Conservation (phyloP, 495 filamentous ascomycete species). For the Terfezia claveryi region DNA sequence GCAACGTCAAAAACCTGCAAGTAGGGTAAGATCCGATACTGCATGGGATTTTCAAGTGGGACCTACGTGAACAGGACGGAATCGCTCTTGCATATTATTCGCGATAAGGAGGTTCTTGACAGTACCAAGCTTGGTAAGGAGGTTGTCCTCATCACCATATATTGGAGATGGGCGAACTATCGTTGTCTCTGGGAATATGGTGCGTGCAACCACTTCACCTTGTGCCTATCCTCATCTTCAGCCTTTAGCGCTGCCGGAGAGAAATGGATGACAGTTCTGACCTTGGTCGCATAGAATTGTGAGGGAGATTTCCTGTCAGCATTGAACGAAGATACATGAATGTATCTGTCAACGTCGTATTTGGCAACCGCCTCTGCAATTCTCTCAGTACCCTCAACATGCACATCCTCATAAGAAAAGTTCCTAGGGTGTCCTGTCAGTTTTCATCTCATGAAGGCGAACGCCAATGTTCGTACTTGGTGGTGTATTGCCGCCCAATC, state of each 20-base stretch:
- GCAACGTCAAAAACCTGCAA: conserved; percentile 66
- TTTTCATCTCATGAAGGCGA: not conserved
- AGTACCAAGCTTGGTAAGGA: conserved; percentile 67
- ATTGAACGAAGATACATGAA: conserved; percentile 92
- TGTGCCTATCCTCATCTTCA: conserved; percentile 31
- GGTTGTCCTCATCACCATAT: conserved; percentile 83
- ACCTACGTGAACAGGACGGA: conserved; percentile 75
- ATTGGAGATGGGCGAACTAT: conserved; percentile 87
- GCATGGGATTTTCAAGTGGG: not conserved
- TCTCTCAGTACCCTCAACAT: conserved; percentile 82
- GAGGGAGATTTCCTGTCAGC: conserved; percentile 59
- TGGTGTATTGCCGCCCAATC: conserved; percentile 78
- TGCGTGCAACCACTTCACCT: conserved; percentile 63
- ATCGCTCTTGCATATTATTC: conserved; percentile 81
- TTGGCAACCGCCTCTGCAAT: conserved; percentile 93
- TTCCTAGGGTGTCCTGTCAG: conserved; percentile 35
- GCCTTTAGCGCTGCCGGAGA: not conserved
- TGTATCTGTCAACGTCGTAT: conserved; percentile 92
- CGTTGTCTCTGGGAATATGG: conserved; percentile 93
- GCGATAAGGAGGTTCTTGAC: conserved; percentile 60
- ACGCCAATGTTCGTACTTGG: conserved; percentile 43
- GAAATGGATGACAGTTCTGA: conserved; percentile 16
- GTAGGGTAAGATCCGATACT: conserved; percentile 7
- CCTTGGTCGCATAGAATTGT: conserved; percentile 80
- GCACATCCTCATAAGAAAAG: conserved; percentile 77